Base-by-base conservation (phyloP, 192 early-diverging fungal genomes). In the Gaertneriomyces sp. region DNA sequence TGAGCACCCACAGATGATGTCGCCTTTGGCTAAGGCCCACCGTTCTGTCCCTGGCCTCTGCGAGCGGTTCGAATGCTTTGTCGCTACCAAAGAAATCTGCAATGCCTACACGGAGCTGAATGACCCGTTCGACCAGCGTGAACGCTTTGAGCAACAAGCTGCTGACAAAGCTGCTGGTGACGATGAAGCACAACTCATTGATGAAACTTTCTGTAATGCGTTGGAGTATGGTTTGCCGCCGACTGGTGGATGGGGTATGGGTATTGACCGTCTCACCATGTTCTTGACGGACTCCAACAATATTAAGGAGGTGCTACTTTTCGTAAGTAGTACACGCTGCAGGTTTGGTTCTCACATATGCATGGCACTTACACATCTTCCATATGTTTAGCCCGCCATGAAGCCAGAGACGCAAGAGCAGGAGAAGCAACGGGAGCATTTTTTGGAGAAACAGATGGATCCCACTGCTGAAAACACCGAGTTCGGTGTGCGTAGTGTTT, bases 51-150 rank as follows among this genome's bases (percentile, higher is more conserved):
- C 89, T 45, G 96, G 96, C 44, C 81, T 98, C 42, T 96, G 93
- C 84, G 96, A 98, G 77, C 93, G 96, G 49, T 98, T 98, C 70
- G 96, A 98, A 82, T 88, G 92, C 70, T 98, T 98, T 74, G 94
- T 99, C 5, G 95, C 93, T 60, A 95, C 93, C 77, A 99, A 98
- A 89, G 96, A 99, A 74, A 85, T 99, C 55, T 93, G 92, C 84
- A 99, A 99, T 68, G 92, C 95, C 20, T 99, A 98, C 89, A 99
- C 96, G 6, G 96, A 99, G 87, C 86, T 99, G 77, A 99, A 99
- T 85, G 96, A 99, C 82, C 96, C 96, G 45, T 95, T 94, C 74
- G 96, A 96, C 69, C 96, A 99, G 81, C 90, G 96, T 62, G 93
- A 95, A 75, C 84, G 95, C 71, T 99, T 99, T 77, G 95, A 87